Percentiles rank a stretch among this genome's conserved stretches.
phyloP scores from a whole-genome alignment of 768 basidiomycete species.

The Pleurotus tuber-regium region DNA sequence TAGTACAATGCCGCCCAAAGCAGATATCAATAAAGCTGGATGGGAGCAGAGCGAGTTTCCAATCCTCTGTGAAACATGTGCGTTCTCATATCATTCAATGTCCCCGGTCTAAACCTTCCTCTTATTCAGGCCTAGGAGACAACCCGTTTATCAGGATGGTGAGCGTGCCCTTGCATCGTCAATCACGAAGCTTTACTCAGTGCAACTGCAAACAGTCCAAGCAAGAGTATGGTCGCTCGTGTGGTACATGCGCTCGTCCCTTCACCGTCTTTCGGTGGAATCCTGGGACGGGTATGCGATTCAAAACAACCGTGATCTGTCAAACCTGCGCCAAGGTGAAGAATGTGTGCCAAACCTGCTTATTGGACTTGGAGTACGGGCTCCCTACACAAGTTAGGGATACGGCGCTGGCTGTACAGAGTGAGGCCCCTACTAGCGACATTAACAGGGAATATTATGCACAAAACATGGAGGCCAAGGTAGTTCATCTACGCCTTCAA shows the following conservation, averaged over 20 bases:
- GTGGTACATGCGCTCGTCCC: conserved; percentile 95
- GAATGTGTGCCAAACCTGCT: conserved; percentile 96
- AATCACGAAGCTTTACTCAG: background rate
- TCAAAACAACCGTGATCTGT: conserved; percentile 96
- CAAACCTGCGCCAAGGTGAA: conserved; percentile 96
- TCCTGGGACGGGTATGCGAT: conserved; percentile 88
- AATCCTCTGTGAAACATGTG: conserved; percentile 91
- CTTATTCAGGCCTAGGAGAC: conserved; percentile 66
- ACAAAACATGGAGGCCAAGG: conserved; percentile 88
- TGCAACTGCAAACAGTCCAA: conserved; percentile 64
- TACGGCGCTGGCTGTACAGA: conserved; percentile 83
- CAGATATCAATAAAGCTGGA: conserved; percentile 93
- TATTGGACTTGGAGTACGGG: conserved; percentile 94
- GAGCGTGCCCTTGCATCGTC: conserved; percentile 19
- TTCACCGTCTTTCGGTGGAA: conserved; percentile 99
- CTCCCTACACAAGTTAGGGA: conserved; percentile 97
- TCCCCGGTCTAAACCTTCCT: conserved; percentile 7
- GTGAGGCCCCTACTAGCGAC: conserved; percentile 92
- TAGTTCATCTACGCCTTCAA: conserved; percentile 28
- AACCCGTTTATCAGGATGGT: conserved; percentile 97
- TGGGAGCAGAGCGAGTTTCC: conserved; percentile 95
- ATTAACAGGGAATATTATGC: conserved; percentile 96
- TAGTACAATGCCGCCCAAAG: conserved; percentile 71
- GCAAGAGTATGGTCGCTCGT: conserved; percentile 94
- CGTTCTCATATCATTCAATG: conserved; percentile 20